phyloP scores from a whole-genome alignment of 2,329 filamentous ascomycete species.

The Apiospora saccharicola region DNA sequence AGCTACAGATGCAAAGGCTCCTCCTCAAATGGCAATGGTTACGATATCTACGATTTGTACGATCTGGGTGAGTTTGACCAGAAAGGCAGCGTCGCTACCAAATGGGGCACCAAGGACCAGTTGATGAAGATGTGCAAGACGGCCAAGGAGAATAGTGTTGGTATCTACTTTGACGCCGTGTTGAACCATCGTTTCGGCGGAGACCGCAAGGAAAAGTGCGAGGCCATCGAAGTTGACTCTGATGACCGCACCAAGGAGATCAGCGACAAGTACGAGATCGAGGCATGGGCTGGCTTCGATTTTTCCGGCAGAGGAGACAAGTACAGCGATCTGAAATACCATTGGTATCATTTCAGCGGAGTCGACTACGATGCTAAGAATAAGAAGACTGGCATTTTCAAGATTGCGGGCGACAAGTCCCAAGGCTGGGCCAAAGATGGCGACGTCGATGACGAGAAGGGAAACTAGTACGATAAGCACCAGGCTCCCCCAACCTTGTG shows the following conservation, averaged over 20 bases:
- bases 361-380: slow-evolving; percentile 68
- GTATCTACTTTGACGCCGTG: slow-evolving; percentile 73
- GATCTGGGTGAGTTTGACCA: slow-evolving; percentile 77
- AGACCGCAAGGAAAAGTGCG: slow-evolving; percentile 65
- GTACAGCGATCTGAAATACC: slow-evolving; percentile 69
- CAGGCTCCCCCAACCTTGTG: neutral
- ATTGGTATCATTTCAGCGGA: slow-evolving; percentile 71
- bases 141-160: slow-evolving; percentile 62
- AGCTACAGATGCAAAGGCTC: slow-evolving; percentile 62
- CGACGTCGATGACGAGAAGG: slow-evolving; percentile 64
- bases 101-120: slow-evolving; percentile 73
- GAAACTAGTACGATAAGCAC: slow-evolving; percentile 41
- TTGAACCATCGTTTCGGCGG: slow-evolving; percentile 77
- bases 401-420: slow-evolving; percentile 71
- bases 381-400: slow-evolving; percentile 68
- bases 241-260: slow-evolving; percentile 52
- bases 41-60: slow-evolving; percentile 74
- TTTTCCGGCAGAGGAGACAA: slow-evolving; percentile 66
- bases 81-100: slow-evolving; percentile 67
- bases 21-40: slow-evolving; percentile 69
- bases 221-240: slow-evolving; percentile 67
- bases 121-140: slow-evolving; percentile 58
- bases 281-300: slow-evolving; percentile 72
- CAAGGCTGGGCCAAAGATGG: slow-evolving; percentile 68
- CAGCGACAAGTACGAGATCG: slow-evolving; percentile 65